Base-by-base conservation (phyloP, 208 protist genomes). In the Sergeia podlipaevii region DNA sequence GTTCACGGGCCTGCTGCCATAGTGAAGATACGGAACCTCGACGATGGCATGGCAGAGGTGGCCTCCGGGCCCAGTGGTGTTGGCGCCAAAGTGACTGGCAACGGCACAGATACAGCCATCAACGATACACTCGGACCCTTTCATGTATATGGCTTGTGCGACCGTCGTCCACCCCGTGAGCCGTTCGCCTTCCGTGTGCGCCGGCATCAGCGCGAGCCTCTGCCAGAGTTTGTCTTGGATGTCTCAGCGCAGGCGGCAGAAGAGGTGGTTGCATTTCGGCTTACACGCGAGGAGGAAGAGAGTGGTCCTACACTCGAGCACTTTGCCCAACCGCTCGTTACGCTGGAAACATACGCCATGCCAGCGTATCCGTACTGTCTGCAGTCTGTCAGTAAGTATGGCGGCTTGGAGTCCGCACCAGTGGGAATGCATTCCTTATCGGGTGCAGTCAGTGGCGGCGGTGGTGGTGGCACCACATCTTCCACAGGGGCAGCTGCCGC, bases 191-290 rank as follows among this genome's bases (percentile, higher is more conserved):
- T 83, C 53, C 43, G 66, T 7, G 58, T 59, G 7, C 26, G 44
- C 10, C 34, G 72, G 27, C 78, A 78, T 33, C 50, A 32, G 21
- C 55, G 43, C 23, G 71, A 70, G 36, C 55, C 51, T 4, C 60
- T 78, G 4, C 75, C 75, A 6, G 75, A 83, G 37, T 83, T 83
- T 51, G 21, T 57, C 15, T 26, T 83, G 51, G 45, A 72, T 47
- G 26, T 77, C 0, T 48, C 33, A 15, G 63, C 44, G 32, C 47
- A 61, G 29, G 50, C 54, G 7, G 57, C 24, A 20, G 50, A 54
- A 17, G 66, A 74, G 29, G 52, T 71, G 27, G 59, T 51, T 26
- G 21, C 45, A 1, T 67, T 63, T 23, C 55, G 33, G 10, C 44
- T 53, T 18, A 1, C 6, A n/a, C 56, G 46, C 24, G 24, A 49